These are phyloP conservation scores for Xylariaceae sp. DNA, from an alignment of 2,329 filamentous ascomycete genomes.

Conservation along the genomic window DNA sequence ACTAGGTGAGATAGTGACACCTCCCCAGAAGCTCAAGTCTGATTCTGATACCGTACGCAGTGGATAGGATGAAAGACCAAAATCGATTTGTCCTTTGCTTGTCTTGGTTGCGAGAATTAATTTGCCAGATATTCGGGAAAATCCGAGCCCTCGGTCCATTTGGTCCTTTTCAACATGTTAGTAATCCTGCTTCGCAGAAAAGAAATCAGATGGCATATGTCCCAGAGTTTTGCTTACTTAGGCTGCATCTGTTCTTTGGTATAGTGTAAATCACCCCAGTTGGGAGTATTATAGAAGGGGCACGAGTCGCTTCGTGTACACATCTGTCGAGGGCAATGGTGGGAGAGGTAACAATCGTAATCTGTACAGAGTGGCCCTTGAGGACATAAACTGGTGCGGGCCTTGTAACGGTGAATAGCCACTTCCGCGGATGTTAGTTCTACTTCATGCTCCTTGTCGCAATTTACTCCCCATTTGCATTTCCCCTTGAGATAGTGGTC, in stretches of 20 bases:
- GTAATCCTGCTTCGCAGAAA: background rate
- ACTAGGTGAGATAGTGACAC: background rate
- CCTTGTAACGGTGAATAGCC: slow-evolving; percentile 34
- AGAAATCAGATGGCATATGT: background rate
- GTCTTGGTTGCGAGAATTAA: background rate
- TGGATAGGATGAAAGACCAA: background rate
- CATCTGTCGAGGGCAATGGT: slow-evolving; percentile 30
- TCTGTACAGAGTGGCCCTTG: slow-evolving; percentile 31
- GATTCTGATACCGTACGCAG: background rate
- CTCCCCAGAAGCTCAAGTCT: background rate
- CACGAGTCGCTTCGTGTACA: slow-evolving; percentile 27
- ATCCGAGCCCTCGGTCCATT: slow-evolving; percentile 28
- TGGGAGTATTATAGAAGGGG: slow-evolving; percentile 28
- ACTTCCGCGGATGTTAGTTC: slow-evolving; percentile 29
- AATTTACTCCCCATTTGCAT: slow-evolving; percentile 28
- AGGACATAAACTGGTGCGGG: slow-evolving; percentile 32
- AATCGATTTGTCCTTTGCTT: background rate
- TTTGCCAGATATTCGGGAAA: slow-evolving; percentile 52
- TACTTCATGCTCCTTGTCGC: slow-evolving; percentile 31
- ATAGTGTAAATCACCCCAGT: slow-evolving; percentile 31
- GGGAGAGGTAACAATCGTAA: slow-evolving; percentile 33
- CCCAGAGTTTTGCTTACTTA: slow-evolving; percentile 21
- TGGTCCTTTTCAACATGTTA: slow-evolving; percentile 23
- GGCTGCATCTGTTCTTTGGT: slow-evolving; percentile 29
- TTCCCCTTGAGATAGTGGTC: slow-evolving; percentile 32